Evolutionary conservation across 192 early-diverging fungal genomes (phyloP).

Genomic region (Coemansia sp.): DNA sequence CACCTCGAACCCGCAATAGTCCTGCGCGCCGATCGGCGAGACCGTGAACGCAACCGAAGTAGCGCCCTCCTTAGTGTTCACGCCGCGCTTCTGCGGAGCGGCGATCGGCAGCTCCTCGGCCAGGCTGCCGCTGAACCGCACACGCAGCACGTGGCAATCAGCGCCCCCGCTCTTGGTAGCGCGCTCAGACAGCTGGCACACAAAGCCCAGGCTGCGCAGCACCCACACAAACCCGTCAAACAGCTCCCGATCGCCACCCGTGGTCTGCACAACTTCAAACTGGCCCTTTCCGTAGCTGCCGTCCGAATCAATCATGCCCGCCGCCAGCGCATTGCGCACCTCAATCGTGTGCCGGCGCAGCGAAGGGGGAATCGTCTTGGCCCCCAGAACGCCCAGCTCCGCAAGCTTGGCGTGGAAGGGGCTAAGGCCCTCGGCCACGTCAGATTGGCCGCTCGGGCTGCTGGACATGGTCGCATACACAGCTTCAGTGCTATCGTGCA

Average conservation of each 20-base stretch:
- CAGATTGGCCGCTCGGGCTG: neutral
- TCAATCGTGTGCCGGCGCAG: slow-evolving; percentile 17
- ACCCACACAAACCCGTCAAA: slow-evolving; percentile 28
- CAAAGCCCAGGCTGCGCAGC: slow-evolving; percentile 39
- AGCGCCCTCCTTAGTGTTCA: neutral
- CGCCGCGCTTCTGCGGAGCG: neutral
- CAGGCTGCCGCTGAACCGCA: slow-evolving; percentile 4
- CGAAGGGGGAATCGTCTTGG: slow-evolving; percentile 11
- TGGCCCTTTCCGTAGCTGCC: slow-evolving; percentile 16
- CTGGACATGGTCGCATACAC: neutral
- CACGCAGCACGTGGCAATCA: neutral
- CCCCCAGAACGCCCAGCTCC: slow-evolving; percentile 10
- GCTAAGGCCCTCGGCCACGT: neutral
- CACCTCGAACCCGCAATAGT: slow-evolving; percentile 35
- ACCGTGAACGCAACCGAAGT: slow-evolving; percentile 29
- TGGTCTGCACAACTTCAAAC: slow-evolving; percentile 10
- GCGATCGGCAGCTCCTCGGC: slow-evolving; percentile 21
- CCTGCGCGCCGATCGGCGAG: slow-evolving; percentile 3
- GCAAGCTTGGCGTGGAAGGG: slow-evolving; percentile 12
- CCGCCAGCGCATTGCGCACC: slow-evolving; percentile 26
- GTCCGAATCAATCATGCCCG: slow-evolving; percentile 22
- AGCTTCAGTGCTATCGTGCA: neutral
- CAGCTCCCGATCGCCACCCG: neutral
- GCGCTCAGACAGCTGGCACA: neutral
- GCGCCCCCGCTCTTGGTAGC: neutral